Evolutionary conservation across 768 basidiomycete genomes (phyloP).

Genomic region (Rickenella mellea): DNA sequence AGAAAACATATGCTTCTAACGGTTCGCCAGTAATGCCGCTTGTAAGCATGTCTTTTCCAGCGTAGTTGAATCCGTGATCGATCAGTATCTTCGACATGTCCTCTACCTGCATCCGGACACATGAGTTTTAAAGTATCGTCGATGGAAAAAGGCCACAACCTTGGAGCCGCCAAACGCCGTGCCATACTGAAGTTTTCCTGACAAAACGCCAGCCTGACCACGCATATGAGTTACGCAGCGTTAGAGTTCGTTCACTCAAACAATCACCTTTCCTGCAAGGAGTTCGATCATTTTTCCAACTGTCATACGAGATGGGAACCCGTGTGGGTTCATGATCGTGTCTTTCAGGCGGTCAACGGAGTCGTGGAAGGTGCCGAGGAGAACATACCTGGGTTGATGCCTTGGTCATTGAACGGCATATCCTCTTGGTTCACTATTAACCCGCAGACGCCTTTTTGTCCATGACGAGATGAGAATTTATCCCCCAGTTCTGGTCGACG

Average conservation of each 20-base stretch:
- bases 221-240: conserved; percentile 3
- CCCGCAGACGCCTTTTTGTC: conserved; percentile 98
- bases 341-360: conserved; percentile 36
- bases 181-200: conserved; percentile 85
- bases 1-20: conserved; percentile 94
- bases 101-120: conserved; percentile 51
- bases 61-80: conserved; percentile 93
- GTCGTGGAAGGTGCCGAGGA: conserved; percentile 30
- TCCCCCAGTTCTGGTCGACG: conserved; percentile 94
- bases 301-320: conserved; percentile 98
- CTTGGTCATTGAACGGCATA: conserved; percentile 98
- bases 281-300: conserved; percentile 99
- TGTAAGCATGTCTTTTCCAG: conserved; percentile 98
- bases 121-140: not conserved
- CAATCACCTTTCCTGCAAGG: conserved; percentile 77
- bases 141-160: conserved; percentile 28
- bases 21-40: conserved; percentile 97
- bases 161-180: conserved; percentile 98
- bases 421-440: conserved; percentile 98
- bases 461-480: conserved; percentile 96
- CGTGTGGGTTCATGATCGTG: conserved; percentile 99
- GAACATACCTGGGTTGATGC: conserved; percentile 75
- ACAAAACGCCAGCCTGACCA: conserved; percentile 79
- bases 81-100: conserved; percentile 97
- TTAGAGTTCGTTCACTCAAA: not conserved